These are phyloP conservation scores for Fusarium irregulare DNA, from an alignment of 2,329 filamentous ascomycete species.

Conservation along the genomic window DNA sequence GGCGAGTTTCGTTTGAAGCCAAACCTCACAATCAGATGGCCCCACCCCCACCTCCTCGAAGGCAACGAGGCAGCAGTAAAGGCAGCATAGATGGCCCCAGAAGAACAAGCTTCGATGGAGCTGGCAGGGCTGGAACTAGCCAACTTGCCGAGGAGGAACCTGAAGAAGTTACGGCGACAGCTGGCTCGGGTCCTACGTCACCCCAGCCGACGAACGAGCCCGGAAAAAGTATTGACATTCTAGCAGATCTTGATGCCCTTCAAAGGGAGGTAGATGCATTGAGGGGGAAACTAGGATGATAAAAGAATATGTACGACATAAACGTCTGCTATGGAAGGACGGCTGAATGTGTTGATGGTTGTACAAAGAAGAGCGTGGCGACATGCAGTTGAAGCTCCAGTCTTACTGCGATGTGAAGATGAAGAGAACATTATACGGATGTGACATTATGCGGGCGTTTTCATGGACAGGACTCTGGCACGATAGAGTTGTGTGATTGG, in stretches of 20 bases:
- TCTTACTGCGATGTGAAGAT: conserved; percentile 11
- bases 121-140: conserved; percentile 31
- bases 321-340: not conserved
- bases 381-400: conserved; percentile 16
- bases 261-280: conserved; percentile 81
- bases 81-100: conserved; percentile 55
- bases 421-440: conserved; percentile 24
- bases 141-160: conserved; percentile 35
- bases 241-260: conserved; percentile 77
- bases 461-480: conserved; percentile 34
- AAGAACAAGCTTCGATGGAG: conserved; percentile 51
- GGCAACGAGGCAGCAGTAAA: conserved; percentile 60
- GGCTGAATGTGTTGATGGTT: conserved; percentile 14
- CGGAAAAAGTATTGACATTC: conserved; percentile 66
- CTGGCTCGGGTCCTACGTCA: conserved; percentile 29
- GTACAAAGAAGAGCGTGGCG: conserved; percentile 22
- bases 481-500: conserved; percentile 35
- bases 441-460: conserved; percentile 33
- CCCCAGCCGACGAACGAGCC: conserved; percentile 35
- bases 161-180: conserved; percentile 3
- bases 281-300: conserved; percentile 49
- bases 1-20: conserved; percentile 46
- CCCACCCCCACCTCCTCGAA: conserved; percentile 62
- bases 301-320: not conserved
- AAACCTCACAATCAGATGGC: conserved; percentile 47